Base-by-base conservation (phyloP, 371 early-diverging fungal genomes). In the Massospora cicadina region DNA sequence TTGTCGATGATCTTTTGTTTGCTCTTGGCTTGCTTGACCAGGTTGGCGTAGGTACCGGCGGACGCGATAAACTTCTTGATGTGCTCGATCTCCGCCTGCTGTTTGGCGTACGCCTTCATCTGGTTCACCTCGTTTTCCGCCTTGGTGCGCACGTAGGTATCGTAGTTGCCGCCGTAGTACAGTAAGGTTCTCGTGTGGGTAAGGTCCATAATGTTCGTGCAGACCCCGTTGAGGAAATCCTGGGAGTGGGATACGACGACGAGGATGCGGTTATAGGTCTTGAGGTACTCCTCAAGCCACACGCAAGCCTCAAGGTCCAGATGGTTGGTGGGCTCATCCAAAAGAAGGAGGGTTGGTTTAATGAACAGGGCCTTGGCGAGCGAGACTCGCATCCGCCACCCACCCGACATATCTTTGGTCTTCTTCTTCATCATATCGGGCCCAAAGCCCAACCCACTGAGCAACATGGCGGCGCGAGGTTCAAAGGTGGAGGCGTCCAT, bases 1-100 rank as follows among this genome's bases (percentile, higher is more conserved):
- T 98, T 98, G 79, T 98, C 98, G 57, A 99, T 84, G 70, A 96
- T 94, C 90, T 99, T 99, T 71, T 95, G 96, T 77, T 93, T 92
- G 62, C 92, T 91, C 79, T 99, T 98, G 63, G 95, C 99, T 77
- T 96, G 97, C 66, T 90, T 82, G 61, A 98, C 95, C 82, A 98
- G 84, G 79, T 95, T 97, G 70, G 99, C 91, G 80, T 91, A 97
- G 62, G 95, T 95, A 91, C 99, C 97, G 69, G 95, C 96, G 31
- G 95, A 91, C 33, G 95, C 92, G 74, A 98, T 93, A 77, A 99
- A 99, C 79, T 91, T 88, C 74, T 96, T 93, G 77, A 99, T 92
- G 78, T 97, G 94, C 27, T 86, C 95, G 73, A 95, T 98, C 80
- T 98, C 98, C 67, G 85, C 93, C 76, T 95, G 95, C 74, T 98